A percentile compares a stretch with the other conserved stretches of the same genome.
Conservation (phyloP, 2,329 filamentous ascomycete genomes). For the Xylariaceae sp. region DNA sequence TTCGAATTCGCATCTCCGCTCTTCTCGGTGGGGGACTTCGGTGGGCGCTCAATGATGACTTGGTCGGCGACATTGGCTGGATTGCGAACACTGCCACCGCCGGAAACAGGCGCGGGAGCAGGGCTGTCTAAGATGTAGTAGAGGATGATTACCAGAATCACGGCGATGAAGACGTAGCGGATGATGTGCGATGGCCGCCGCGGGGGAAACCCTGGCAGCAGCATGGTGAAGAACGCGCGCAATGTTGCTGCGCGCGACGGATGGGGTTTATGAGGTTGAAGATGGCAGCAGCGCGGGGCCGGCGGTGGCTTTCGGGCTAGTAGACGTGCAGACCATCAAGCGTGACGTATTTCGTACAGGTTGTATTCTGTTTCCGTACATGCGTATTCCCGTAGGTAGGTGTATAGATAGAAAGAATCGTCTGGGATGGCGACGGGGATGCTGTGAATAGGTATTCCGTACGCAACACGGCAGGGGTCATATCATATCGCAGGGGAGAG, state of each 20-base stretch:
- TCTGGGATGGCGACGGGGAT: too few relatives aligned
- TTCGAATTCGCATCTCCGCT: slow-evolving; percentile 14
- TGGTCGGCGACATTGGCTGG: slow-evolving; percentile 17
- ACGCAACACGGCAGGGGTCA: background rate
- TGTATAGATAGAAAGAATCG: background rate
- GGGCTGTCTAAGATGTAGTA: slow-evolving; percentile 31
- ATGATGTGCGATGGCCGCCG: slow-evolving; percentile 41
- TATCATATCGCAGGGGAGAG: background rate
- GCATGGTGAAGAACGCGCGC: slow-evolving; percentile 29
- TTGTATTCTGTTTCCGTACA: too few relatives aligned
- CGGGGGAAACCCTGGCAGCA: slow-evolving; percentile 39
- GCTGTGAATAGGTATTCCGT: too few relatives aligned
- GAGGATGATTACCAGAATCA: slow-evolving; percentile 33
- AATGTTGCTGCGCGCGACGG: background rate
- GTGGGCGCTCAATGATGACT: slow-evolving; percentile 9
- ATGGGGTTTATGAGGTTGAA: background rate
- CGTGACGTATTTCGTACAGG: background rate
- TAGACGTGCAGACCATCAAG: background rate
- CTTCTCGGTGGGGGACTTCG: slow-evolving; percentile 6
- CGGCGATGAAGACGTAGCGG: slow-evolving; percentile 37
- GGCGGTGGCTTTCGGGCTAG: background rate
- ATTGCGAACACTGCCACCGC: slow-evolving; percentile 11
- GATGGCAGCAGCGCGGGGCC: background rate
- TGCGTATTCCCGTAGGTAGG: background rate
- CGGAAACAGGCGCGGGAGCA: slow-evolving; percentile 7